Evolutionary conservation across 495 filamentous ascomycete genomes (phyloP), one percentile per base, ranked within the genome.

Genomic region (Aspergillus campestris): DNA sequence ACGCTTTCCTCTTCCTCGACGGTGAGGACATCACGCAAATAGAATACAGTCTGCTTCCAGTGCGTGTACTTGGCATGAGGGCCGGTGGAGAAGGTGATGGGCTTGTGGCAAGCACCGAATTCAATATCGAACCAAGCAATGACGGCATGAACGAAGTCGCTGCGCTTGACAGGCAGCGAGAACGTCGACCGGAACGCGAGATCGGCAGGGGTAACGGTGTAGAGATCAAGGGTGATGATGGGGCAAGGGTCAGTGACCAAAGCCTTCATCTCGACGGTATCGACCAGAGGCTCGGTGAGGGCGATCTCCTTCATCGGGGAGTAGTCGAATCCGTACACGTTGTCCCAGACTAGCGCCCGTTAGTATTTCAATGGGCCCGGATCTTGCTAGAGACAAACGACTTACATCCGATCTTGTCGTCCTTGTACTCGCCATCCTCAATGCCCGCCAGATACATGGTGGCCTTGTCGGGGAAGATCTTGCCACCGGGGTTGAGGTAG

Each of bases 51-150:
- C 70, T 94, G 87, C 69, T 94, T 94, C 87, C 87, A 94, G 75
- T 94, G 87, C 10, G 87, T 94, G 61, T 91, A 91, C 72, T 88
- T 89, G 52, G 87, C 85, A 57, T 94, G 87, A 13, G 87, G 87
- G 9, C 87, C 87, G 30, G 87, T 94, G 32, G 84, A 89, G 69
- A 94, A 94, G 50, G 71, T 70, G 58, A 90, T 81, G 8, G 84
- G 82, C 71, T 89, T 87, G 67, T 90, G 89, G 73, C 91, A 96
- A 29, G 89, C 88, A 31, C 86, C 87, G 69, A 98, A 98, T 50
- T 95, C 90, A 53, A 95, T 97, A 62, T 98, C 92, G 72, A 98
- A 98, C 87, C 94, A 97, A 30, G 94, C 84, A 40, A 98, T 94
- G 32, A 98, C 73, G 15, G 89, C 92, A 62, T 98, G 94, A 48